Conservation (phyloP, 2,329 filamentous ascomycete genomes). For the Teratosphaeria epicoccoides region DNA sequence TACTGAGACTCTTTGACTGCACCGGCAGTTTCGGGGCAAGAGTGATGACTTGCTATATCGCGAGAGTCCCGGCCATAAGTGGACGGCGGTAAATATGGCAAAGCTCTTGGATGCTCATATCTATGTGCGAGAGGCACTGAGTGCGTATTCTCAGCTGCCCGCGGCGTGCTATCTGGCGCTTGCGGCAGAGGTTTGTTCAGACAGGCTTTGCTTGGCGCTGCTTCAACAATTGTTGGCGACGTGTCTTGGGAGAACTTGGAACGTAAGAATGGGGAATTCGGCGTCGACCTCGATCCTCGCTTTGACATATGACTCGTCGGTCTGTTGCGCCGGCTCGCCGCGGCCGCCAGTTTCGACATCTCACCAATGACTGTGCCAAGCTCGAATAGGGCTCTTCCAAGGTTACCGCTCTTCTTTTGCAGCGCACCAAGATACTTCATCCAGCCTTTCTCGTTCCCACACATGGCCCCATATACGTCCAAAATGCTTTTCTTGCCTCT, state of each 20-base stretch:
- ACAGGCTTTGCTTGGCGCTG: neutral
- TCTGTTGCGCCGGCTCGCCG: slow-evolving; percentile 62
- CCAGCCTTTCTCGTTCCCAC: slow-evolving; percentile 87
- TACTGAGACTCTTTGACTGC: slow-evolving; percentile 4
- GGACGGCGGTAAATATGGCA: slow-evolving; percentile 1
- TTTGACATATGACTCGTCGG: slow-evolving; percentile 9
- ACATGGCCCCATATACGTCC: slow-evolving; percentile 80
- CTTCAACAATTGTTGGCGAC: neutral
- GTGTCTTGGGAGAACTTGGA: slow-evolving; percentile 9
- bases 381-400: slow-evolving; percentile 60
- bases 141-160: slow-evolving; percentile 3
- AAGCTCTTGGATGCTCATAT: slow-evolving; percentile 8
- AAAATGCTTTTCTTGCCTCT: slow-evolving; percentile 49
- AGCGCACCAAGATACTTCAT: slow-evolving; percentile 67
- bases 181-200: slow-evolving; percentile 18
- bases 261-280: slow-evolving; percentile 7
- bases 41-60: slow-evolving; percentile 2
- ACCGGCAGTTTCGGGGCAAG: slow-evolving; percentile 9
- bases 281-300: neutral
- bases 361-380: slow-evolving; percentile 70
- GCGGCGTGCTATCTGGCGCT: slow-evolving; percentile 4
- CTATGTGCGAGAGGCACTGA: slow-evolving; percentile 5
- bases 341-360: slow-evolving; percentile 74
- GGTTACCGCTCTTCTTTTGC: slow-evolving; percentile 57
- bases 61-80: neutral